These are phyloP conservation scores for Rubroboletus satanas DNA, from an alignment of 768 basidiomycete species.

Conservation along the genomic window DNA sequence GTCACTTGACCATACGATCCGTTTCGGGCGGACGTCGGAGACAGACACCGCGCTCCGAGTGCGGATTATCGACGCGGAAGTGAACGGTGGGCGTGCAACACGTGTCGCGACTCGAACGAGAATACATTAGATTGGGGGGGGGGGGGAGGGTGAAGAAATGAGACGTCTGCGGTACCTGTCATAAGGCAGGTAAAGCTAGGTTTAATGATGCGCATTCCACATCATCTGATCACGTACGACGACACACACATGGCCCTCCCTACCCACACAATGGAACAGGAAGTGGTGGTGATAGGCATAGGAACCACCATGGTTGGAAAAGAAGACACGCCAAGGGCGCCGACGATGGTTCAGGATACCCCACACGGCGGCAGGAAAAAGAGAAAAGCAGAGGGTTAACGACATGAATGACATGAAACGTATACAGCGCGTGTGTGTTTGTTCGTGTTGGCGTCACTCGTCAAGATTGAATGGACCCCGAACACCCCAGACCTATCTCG, in stretches of 20 bases:
- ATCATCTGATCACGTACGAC: neutral
- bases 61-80: slow-evolving; percentile 21
- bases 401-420: neutral
- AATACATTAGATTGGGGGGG: neutral
- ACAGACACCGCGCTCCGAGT: neutral
- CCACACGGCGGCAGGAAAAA: neutral
- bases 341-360: neutral
- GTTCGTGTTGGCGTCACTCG: neutral
- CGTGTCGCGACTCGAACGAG: slow-evolving; percentile 10
- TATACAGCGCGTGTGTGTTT: neutral
- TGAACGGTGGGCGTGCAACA: slow-evolving; percentile 12
- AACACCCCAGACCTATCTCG: neutral
- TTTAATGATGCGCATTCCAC: slow-evolving; percentile 6
- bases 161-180: neutral
- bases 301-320: neutral
- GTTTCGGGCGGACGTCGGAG: slow-evolving; percentile 1
- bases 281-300: neutral
- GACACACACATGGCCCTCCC: neutral
- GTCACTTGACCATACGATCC: slow-evolving; percentile 7
- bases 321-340: neutral
- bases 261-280: neutral
- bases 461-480: neutral
- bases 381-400: neutral
- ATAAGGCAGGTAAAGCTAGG: slow-evolving; percentile 1
- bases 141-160: neutral